Evolutionary conservation across 805 yeast species (phyloP).

Genomic region (Phaffomyces opuntiae): DNA sequence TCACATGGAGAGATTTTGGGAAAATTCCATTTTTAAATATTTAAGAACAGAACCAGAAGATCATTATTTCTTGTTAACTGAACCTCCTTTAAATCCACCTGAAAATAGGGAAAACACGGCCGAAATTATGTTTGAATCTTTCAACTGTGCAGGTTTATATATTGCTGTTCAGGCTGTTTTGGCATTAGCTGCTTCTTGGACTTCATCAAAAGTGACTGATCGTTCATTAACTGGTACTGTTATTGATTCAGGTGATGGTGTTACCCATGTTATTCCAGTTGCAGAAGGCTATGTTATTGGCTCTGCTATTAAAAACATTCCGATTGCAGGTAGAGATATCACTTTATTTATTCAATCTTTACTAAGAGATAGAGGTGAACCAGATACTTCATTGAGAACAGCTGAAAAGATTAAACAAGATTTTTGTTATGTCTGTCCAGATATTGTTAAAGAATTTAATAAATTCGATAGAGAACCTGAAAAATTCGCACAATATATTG

Average conservation of each 20-base stretch:
- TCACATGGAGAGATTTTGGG: constrained; percentile 99
- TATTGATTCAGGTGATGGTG: constrained; percentile 98
- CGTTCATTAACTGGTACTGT: constrained; percentile 97
- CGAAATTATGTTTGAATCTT: constrained; percentile 97
- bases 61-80: constrained; percentile 90
- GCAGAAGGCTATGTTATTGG: constrained; percentile 99
- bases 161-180: constrained; percentile 98
- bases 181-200: constrained; percentile 99
- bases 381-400: constrained; percentile 86
- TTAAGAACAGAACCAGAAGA: constrained; percentile 98
- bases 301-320: constrained; percentile 92
- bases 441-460: constrained; percentile 92
- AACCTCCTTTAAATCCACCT: constrained; percentile 99
- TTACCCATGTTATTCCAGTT: constrained; percentile 97
- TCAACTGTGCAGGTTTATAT: constrained; percentile 97
- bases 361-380: constrained; percentile 94
- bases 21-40: constrained; percentile 91
- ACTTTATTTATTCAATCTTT: constrained; percentile 88
- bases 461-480: constrained; percentile 92
- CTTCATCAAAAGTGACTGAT: constrained; percentile 89
- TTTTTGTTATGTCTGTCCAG: constrained; percentile 96
- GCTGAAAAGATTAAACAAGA: constrained; percentile 97
- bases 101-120: constrained; percentile 98
- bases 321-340: constrained; percentile 98
- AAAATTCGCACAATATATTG: constrained; percentile 87